Evolutionary conservation across 495 filamentous ascomycete genomes (phyloP), one percentile per base, ranked within the genome.

Genomic region (Penicillium alfredii): DNA sequence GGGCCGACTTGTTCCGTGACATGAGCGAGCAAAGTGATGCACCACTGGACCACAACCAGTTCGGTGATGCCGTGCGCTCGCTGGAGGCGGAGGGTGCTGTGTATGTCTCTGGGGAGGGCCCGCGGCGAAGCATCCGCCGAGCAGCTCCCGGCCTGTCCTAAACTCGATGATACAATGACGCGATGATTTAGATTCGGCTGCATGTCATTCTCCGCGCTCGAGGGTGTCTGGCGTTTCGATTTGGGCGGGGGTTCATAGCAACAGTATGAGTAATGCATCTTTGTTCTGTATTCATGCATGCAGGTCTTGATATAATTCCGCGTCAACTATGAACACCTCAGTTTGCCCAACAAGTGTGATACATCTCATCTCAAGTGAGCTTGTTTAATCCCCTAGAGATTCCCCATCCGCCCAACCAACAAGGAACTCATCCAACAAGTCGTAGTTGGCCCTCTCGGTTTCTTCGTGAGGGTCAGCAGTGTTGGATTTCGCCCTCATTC

Each of bases 61-160:
- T 96, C 54, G 70, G 71, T 1, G 88, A 94, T 57, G 83, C 79
- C 8, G 72, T 96, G 46, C 72, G 82, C 44, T 66, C 71, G 6
- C 59, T 96, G 42, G 89, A 97, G 69, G 76, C 81, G 43, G 92
- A 97, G 64, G 92, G 93, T 3, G 56, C 73, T 11, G 71, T 96
- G 35, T 82, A 81, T 67, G 73, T 97, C 24, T 72, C 70, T 28
- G 93, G 93, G 3, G 90, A 97, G 49, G 92, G 90, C 7, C 66
- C 82, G 13, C 78, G 90, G 49, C 86, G 77, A 67, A 84, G 61
- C 41, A 84, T 98, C 41, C 78, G 90, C 55, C 81, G 88, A 30
- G 46, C 49, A 18, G 50, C 53, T 8, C 20, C 42, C 16, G 48
- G 53, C 16, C 18, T 57, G 50, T 41, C 45, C 4, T 53, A 40